Conservation (phyloP, 2,329 filamentous ascomycete species). For the Fusarium protoensiforme region DNA sequence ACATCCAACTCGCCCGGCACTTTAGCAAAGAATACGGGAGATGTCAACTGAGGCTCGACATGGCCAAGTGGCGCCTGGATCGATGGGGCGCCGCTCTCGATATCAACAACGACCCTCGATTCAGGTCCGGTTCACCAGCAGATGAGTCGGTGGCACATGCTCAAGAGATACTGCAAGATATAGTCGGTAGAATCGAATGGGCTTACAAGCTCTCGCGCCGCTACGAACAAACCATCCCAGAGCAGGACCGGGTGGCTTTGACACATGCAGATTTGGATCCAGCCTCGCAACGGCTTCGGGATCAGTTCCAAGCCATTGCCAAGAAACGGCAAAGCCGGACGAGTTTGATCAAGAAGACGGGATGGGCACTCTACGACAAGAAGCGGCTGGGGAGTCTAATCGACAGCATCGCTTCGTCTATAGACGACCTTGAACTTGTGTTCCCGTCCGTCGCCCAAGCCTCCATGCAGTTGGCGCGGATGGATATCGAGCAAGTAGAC, state of each 20-base stretch:
- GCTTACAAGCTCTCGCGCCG: neutral
- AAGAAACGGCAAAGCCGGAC: neutral
- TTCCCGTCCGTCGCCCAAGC: neutral
- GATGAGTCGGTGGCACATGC: accelerated
- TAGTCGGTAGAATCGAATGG: neutral
- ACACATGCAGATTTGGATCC: neutral
- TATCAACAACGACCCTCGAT: constrained; percentile 44
- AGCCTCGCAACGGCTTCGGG: neutral
- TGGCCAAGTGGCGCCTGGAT: constrained; percentile 45
- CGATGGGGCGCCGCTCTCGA: constrained; percentile 49
- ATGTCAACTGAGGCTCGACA: constrained; percentile 47
- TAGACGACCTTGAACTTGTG: neutral
- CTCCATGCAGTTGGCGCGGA: neutral
- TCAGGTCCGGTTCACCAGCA: neutral
- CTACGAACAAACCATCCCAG: neutral
- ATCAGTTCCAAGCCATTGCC: neutral
- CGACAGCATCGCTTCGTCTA: constrained; percentile 18
- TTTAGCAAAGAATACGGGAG: constrained; percentile 49
- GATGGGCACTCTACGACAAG: constrained; percentile 14
- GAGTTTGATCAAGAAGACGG: constrained; percentile 1
- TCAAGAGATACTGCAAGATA: neutral
- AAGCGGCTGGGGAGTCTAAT: constrained; percentile 37
- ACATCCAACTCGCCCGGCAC: constrained; percentile 50
- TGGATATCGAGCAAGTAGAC: neutral
- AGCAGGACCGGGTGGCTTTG: neutral